Base-by-base conservation (phyloP, 192 early-diverging fungal species). In the Chytriomyces sp. region DNA sequence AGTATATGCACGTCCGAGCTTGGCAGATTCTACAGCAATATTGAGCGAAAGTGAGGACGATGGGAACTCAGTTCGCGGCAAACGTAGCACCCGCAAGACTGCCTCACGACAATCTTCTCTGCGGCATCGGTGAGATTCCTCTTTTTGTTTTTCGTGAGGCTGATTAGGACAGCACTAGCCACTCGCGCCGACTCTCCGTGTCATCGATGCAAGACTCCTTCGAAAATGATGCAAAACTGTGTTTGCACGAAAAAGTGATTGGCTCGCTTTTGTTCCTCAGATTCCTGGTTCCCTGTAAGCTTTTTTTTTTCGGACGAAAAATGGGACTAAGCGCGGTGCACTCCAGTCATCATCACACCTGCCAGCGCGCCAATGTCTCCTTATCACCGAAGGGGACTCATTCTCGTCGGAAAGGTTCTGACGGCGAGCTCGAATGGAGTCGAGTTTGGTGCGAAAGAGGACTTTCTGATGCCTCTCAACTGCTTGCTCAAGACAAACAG, bases 221-320 rank as follows among this genome's bases (percentile, higher is more conserved):
- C 13, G 69, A 59, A 57, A 57, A 57, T 44, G 66, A 68, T n/a
- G 88, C 85, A 1, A 84, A 87, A 59, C 86, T 92, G n/a, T 85
- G 85, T 16, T 79, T 88, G 4, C 77, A 86, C 0, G 92, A 93
- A 68, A 89, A 88, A 45, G 85, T 93, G 3, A 85, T 93, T 61
- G 91, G 91, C 53, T 90, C 90, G 70, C 88, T 90, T 23, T 69
- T 90, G 16, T 90, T 90, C 79, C 76, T 90, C 8, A 72, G 89
- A 50, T 87, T 89, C 62, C 75, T 90, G 48, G 78, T 90, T n/a
- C 89, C 89, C 47, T 82, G 88, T 89, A 80, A 13, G 77, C 46
- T 23, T 28, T 64, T 45, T 66, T 24, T 59, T 9, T 18, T 28
- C 49, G 50, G 20, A 45, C 75, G n/a, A 49, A 61, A 11, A 45